Base-by-base conservation (phyloP, 1,284 basidiomycete species). In the Cutaneotrichosporon arboriforme region DNA sequence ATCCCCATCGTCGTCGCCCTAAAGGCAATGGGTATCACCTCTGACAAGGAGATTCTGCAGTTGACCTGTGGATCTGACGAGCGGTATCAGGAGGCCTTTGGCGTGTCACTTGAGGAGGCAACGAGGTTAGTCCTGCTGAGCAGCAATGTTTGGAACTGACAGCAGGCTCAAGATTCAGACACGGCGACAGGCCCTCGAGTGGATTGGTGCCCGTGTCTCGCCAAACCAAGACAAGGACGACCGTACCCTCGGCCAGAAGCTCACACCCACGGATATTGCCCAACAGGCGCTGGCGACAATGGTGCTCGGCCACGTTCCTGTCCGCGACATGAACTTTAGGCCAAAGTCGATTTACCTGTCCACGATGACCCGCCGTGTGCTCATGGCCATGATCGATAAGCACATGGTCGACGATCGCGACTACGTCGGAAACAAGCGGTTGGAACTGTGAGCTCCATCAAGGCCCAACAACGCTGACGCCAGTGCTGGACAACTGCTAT, bases 381-480 rank as follows among this genome's bases (percentile, higher is more conserved):
- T 99, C 51, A 90, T 93, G 86, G 91, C 91, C 23, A 90, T 97
- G 85, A 83, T 91, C 51, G 91, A 99, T 72, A 88, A 90, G 71
- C 93, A 87, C 68, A 91, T 93, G 84, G 91, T 97, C 10, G 96
- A 99, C 67, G 96, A 99, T 74, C 83, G 97, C 40, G 96, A 99
- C 76, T 98, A 99, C 72, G 96, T 99, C 59, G 96, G 96, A 40
- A 99, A 99, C 77, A 99, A 99, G 77, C 88, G 96, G 55, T 79
- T 99, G 37, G 96, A 99, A 76, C 81, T 99, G 39, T 37, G 36
- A 37, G 36, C 36, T 37, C 4, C 13, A 7, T 15, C 14, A 4
- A 15, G 4, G 7, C 14, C 7, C 14, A 31, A 13, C 36, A 4
- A 37, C n/a, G 36, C 36, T 37, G 17, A 37, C 17, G 36, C 5